Evolutionary conservation across 139 green algal species (phyloP), one percentile per base, ranked within the genome.

Genomic region (Haematococcus lacustris): DNA sequence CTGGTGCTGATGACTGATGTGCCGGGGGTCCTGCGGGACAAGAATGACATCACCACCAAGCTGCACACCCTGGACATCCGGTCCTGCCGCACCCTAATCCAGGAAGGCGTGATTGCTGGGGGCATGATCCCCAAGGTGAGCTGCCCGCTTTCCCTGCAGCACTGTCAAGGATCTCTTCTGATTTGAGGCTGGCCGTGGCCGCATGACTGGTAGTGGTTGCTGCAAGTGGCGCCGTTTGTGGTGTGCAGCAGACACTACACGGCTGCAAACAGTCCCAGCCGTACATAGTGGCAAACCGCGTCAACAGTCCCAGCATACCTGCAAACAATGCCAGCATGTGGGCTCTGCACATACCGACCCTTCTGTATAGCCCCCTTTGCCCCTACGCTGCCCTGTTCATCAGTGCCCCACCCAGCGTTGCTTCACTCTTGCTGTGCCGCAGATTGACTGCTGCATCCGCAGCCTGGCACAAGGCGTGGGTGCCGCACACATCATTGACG

Each of bases 1-100:
- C 91, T 99, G 2, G 96, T 99, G 70, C 87, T 99, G 47, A 99
- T 99, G 95, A 99, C 95, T 26, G 93, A 98, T 76, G 93, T 97
- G 68, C 86, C 91, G 1, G 93, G 93, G 3, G 91, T 98, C 73
- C 76, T 97, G 81, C 76, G 75, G 3, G 87, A 98, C 82, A 96
- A 96, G 82, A 85, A 97, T 71, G 93, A 97, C 77, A 64, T 89
- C 0, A 38, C 51, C 40, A 95, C 91, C 64, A 92, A 94, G 76
- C 91, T 89, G 70, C 39, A 75, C 0, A 61, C 75, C 40, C 86
- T 97, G 34, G 85, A 89, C 69, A 96, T 97, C 76, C 77, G 84
- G 1, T 28, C 82, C 3, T 88, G 81, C 71, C 76, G 80, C 34
- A 82, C 93, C 74, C 82, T 98, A 35, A 89, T 95, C n/a, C 79